A percentile compares a stretch with the other conserved stretches of the same genome.
Conservation (phyloP, 2,329 filamentous ascomycete genomes). For the Decorospora gaudefroyi region DNA sequence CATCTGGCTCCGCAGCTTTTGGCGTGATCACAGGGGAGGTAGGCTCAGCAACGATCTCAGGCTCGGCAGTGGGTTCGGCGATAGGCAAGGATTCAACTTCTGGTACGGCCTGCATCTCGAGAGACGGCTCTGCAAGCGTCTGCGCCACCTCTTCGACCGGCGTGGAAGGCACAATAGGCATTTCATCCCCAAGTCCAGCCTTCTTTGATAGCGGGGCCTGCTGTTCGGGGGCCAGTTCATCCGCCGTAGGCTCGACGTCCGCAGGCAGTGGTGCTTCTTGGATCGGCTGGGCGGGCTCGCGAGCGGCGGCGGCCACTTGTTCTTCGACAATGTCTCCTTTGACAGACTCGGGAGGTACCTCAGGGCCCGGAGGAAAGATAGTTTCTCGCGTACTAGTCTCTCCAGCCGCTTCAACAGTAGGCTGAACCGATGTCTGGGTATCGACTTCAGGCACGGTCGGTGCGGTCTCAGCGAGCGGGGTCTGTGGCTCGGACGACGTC, state of each 20-base stretch:
- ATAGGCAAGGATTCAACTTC: not conserved
- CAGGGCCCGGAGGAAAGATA: not conserved
- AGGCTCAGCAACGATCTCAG: not conserved
- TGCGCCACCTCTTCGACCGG: conserved; percentile 10
- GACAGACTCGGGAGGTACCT: not conserved
- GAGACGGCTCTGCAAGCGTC: not conserved
- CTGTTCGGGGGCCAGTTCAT: not conserved
- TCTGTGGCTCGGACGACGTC: conserved; percentile 25
- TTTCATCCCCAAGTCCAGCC: conserved; percentile 14
- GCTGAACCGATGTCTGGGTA: not conserved
- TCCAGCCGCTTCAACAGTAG: not conserved
- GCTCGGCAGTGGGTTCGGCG: conserved; percentile 4
- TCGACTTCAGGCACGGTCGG: conserved; percentile 5
- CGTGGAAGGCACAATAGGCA: not conserved
- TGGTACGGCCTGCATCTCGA: not conserved
- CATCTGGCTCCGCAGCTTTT: conserved; percentile 4
- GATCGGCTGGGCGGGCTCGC: not conserved
- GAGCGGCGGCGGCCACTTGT: not conserved
- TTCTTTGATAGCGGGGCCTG: conserved; percentile 22
- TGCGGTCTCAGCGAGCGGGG: conserved; percentile 16
- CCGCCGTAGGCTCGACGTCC: not conserved
- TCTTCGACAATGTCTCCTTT: not conserved
- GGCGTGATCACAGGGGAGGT: conserved; percentile 7
- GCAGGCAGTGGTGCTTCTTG: not conserved
- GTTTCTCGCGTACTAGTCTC: conserved; percentile 2